These are phyloP conservation scores for Schizochytrium sp. DNA, from an alignment of 108 stramenopile genomes.

Conservation along the genomic window DNA sequence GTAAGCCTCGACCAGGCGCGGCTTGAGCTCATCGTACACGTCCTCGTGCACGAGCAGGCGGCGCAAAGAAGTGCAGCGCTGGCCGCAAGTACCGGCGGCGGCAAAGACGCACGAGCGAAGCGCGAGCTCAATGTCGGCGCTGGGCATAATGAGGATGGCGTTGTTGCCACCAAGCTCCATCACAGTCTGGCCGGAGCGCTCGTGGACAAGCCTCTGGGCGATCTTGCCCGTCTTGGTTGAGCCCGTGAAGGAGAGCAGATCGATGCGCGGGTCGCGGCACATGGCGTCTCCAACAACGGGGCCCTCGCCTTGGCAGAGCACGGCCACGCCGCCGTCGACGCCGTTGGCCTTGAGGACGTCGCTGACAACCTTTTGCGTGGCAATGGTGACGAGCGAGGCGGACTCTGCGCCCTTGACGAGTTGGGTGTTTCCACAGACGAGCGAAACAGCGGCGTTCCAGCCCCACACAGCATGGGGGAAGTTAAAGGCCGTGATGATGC, in stretches of 20 bases:
- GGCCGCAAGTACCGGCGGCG: constrained; percentile 42
- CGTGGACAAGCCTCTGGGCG: constrained; percentile 21
- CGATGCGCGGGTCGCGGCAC: constrained; percentile 22
- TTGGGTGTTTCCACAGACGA: constrained; percentile 32
- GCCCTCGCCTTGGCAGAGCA: constrained; percentile 22
- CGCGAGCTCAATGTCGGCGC: constrained; percentile 33
- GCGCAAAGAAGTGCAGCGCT: constrained; percentile 42
- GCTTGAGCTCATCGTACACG: constrained; percentile 36
- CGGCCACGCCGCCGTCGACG: constrained; percentile 13
- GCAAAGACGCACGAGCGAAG: constrained; percentile 34
- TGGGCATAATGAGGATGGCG: constrained; percentile 27
- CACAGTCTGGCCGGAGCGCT: constrained; percentile 27
- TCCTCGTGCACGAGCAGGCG: constrained; percentile 34
- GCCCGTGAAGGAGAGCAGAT: constrained; percentile 39
- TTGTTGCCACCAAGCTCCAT: constrained; percentile 41
- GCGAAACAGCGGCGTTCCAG: constrained; percentile 34
- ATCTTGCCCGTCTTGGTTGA: constrained; percentile 19
- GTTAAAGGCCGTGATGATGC: constrained; percentile 44
- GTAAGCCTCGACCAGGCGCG: constrained; percentile 22
- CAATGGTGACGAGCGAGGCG: constrained; percentile 28
- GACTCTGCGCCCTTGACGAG: constrained; percentile 31
- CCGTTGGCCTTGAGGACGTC: constrained; percentile 26
- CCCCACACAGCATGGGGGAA: constrained; percentile 35
- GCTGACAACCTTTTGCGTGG: constrained; percentile 24
- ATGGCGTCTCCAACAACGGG: constrained; percentile 25